Conservation (phyloP, 805 yeast genomes). For the Starmerella geochares region DNA sequence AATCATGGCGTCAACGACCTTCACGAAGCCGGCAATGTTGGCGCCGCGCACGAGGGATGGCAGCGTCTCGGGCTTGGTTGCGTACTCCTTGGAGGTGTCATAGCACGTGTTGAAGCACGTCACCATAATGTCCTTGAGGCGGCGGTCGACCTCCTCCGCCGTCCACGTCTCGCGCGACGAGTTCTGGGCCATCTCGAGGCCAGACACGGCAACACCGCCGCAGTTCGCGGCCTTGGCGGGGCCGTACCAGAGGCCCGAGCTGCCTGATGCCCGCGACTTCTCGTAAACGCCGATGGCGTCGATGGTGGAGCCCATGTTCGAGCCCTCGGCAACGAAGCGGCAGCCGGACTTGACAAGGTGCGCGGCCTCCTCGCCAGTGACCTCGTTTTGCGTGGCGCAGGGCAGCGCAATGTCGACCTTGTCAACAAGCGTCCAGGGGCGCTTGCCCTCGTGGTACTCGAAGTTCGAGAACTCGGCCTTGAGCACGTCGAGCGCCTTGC, state of each 20-base stretch:
- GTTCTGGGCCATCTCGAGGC: constrained; percentile 99
- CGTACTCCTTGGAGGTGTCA: constrained; percentile 71
- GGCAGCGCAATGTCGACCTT: constrained; percentile 93
- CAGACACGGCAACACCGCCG: constrained; percentile 99
- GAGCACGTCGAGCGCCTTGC: constrained; percentile 37
- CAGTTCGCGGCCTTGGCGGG: constrained; percentile 99
- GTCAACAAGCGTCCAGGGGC: constrained; percentile 94
- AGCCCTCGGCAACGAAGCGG: constrained; percentile 94
- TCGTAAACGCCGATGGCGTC: constrained; percentile 95
- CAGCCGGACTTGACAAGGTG: constrained; percentile 86
- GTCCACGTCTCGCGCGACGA: constrained; percentile 89
- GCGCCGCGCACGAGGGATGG: constrained; percentile 98
- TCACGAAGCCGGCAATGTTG: constrained; percentile 96
- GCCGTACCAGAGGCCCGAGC: constrained; percentile 74
- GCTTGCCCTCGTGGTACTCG: constrained; percentile 81
- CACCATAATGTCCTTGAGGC: constrained; percentile 86
- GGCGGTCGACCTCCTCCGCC: constrained; percentile 80
- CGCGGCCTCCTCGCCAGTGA: constrained; percentile 92
- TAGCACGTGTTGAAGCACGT: constrained; percentile 88
- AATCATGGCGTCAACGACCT: constrained; percentile 97
- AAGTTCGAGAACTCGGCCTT: constrained; percentile 33
- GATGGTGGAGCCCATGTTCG: constrained; percentile 98
- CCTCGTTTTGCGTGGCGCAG: constrained; percentile 97
- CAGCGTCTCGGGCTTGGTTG: constrained; percentile 58
- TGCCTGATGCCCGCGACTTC: constrained; percentile 35